Evolutionary conservation across 306 rosid genomes (phyloP), one percentile per base, ranked within the genome.

Genomic region (Sicyos baderoa): DNA sequence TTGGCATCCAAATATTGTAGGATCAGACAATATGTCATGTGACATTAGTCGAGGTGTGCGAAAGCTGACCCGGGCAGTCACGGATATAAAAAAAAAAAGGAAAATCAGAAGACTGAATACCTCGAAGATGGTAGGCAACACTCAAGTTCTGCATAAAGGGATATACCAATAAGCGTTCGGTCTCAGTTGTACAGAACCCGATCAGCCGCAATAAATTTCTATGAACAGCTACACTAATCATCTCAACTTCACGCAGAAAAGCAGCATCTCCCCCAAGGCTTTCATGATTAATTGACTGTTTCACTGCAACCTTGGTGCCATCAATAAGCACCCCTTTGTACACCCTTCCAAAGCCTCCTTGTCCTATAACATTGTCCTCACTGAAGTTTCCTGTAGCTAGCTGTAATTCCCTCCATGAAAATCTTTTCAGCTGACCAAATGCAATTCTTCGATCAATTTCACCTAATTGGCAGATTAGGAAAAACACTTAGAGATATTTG

Each of bases 301-400:
- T 93, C 56, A 93, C 98, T 42, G 98, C 98, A 83, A 93, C 82
- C 81, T 88, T 87, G 65, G 91, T 88, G 78, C 73, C 79, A 81
- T 93, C 97, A 75, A 84, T 69, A 48, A 93, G 88, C 76, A 93
- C 97, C 67, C 98, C 98, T 81, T 86, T 93, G 74, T 93, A 93
- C 70, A 93, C 97, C 84, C 85, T 93, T 81, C 98, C 98, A 78
- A 93, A 93, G 74, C 98, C 98, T 78, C 98, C 98, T 80, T 89
- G 96, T 71, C 98, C 98, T 68, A 93, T 62, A 77, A 93, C 97
- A 77, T 88, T 86, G 80, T 85, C 85, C 80, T 93, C 96, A 42
- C 85, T 86, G 79, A 93, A 93, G 71, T 79, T 82, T 80, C 89
- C 96, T 3, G 98, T 89, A 59, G 98, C 97, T 52, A 93, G 58